Percentiles rank a stretch among this genome's conserved stretches.
These are phyloP conservation scores for Crithidia fasciculata DNA, from an alignment of 208 protist genomes.

Conservation along the genomic window DNA sequence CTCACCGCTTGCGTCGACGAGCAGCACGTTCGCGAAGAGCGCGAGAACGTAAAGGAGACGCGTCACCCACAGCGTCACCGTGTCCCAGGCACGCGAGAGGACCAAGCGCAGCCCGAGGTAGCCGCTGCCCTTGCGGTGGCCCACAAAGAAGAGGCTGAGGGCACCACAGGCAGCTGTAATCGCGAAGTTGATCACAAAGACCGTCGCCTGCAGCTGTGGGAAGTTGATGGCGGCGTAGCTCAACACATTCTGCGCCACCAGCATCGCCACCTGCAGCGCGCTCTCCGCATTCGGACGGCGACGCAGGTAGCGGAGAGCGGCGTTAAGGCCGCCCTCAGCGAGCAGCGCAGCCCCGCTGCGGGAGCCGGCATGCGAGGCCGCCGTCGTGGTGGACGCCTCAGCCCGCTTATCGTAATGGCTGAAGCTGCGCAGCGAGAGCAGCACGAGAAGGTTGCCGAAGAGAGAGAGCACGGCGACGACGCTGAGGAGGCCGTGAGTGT, in stretches of 20 bases:
- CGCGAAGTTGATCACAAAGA: conserved; percentile 34
- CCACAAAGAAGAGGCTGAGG: conserved; percentile 59
- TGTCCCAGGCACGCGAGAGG: conserved; percentile 40
- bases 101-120: conserved; percentile 12
- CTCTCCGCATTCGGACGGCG: conserved; percentile 71
- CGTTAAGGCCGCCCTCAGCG: conserved; percentile 12
- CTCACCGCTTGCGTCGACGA: conserved; percentile 21
- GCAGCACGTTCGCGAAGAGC: conserved; percentile 28
- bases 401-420: conserved; percentile 10
- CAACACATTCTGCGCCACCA: conserved; percentile 44
- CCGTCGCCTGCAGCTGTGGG: conserved; percentile 14
- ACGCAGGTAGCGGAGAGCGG: conserved; percentile 42
- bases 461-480: conserved; percentile 38
- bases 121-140: conserved; percentile 25
- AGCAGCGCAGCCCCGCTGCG: conserved; percentile 22
- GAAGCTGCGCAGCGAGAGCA: conserved; percentile 69
- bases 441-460: conserved; percentile 62
- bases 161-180: conserved; percentile 55
- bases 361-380: background rate
- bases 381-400: background rate
- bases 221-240: conserved; percentile 37
- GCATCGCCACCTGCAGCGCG: conserved; percentile 50
- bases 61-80: conserved; percentile 44
- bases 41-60: conserved; percentile 42
- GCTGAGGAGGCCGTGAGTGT: conserved; percentile 49